phyloP scores from a whole-genome alignment of 1,284 basidiomycete genomes.

The Pholiota adiposa region DNA sequence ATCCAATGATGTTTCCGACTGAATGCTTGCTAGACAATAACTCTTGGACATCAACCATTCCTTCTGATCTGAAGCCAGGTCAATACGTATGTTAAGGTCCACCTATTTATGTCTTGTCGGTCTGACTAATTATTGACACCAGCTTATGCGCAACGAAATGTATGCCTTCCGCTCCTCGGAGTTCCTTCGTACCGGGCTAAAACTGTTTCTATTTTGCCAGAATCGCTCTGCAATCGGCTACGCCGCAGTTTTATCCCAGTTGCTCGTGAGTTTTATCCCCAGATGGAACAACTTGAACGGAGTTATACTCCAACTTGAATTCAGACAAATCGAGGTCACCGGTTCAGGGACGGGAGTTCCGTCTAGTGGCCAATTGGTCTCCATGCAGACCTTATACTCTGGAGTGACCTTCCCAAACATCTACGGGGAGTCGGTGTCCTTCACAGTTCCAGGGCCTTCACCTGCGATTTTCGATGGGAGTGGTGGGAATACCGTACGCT shows the following conservation, averaged over 20 bases:
- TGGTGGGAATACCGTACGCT: slow-evolving; percentile 18
- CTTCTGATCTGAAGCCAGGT: slow-evolving; percentile 35
- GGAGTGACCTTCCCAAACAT: slow-evolving; percentile 39
- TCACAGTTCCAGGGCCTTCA: slow-evolving; percentile 39
- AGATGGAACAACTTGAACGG: slow-evolving; percentile 11
- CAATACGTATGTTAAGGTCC: slow-evolving; percentile 38
- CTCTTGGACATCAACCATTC: slow-evolving; percentile 41
- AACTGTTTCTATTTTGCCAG: slow-evolving; percentile 22
- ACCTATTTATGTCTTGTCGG: neutral
- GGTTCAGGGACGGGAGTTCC: slow-evolving; percentile 38
- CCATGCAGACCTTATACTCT: slow-evolving; percentile 38
- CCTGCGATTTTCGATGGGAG: slow-evolving; percentile 33
- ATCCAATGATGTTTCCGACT: slow-evolving; percentile 3
- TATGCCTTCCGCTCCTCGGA: slow-evolving; percentile 15
- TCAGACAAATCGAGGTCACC: slow-evolving; percentile 39
- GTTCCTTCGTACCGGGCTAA: neutral
- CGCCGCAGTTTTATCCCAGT: slow-evolving; percentile 42
- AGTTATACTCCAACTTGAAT: slow-evolving; percentile 3
- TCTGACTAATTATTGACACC: slow-evolving; percentile 21
- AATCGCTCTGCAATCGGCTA: slow-evolving; percentile 40
- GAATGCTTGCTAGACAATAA: slow-evolving; percentile 29
- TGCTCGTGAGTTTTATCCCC: slow-evolving; percentile 40
- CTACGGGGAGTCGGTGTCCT: slow-evolving; percentile 37
- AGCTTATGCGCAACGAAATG: slow-evolving; percentile 46
- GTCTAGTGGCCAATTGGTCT: slow-evolving; percentile 35